These are phyloP conservation scores for Aspergillus affinis DNA, from an alignment of 495 filamentous ascomycete genomes.

Conservation along the genomic window DNA sequence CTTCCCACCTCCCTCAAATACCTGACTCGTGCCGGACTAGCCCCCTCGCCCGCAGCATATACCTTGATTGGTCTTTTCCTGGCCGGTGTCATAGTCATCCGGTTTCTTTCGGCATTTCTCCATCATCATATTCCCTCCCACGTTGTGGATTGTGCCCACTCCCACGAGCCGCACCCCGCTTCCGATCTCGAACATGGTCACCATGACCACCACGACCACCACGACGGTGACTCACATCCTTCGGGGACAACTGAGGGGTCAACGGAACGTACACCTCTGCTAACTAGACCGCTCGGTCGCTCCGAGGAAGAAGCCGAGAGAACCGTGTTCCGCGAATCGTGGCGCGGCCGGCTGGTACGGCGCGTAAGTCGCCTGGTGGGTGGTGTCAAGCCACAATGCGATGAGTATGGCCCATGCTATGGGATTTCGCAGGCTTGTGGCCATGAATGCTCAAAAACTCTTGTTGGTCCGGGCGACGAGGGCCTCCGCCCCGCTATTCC, in stretches of 20 bases:
- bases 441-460: slow-evolving; percentile 62
- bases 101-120: slow-evolving; percentile 72
- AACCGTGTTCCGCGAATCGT: slow-evolving; percentile 29
- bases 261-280: slow-evolving; percentile 50
- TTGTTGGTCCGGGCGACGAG: slow-evolving; percentile 15
- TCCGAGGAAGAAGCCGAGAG: background rate
- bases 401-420: slow-evolving; percentile 73
- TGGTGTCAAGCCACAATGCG: slow-evolving; percentile 67
- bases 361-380: slow-evolving; percentile 64
- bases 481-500: slow-evolving; percentile 8
- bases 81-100: slow-evolving; percentile 79
- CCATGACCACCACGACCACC: slow-evolving; percentile 21
- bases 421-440: slow-evolving; percentile 86
- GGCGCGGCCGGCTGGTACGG: slow-evolving; percentile 40
- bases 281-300: slow-evolving; percentile 15
- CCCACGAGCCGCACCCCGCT: slow-evolving; percentile 57
- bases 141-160: slow-evolving; percentile 89
- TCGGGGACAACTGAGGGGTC: slow-evolving; percentile 18
- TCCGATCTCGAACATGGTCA: slow-evolving; percentile 35
- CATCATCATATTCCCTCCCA: slow-evolving; percentile 89
- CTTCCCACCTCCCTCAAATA: slow-evolving; percentile 80
- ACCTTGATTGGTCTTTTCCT: slow-evolving; percentile 75
- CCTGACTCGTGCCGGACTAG: slow-evolving; percentile 64
- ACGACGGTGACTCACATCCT: slow-evolving; percentile 18
- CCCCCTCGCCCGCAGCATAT: slow-evolving; percentile 65